A percentile compares a stretch with the other conserved stretches of the same genome.
phyloP scores from a whole-genome alignment of 1,284 basidiomycete genomes.

The Pseudozyma thailandica region DNA sequence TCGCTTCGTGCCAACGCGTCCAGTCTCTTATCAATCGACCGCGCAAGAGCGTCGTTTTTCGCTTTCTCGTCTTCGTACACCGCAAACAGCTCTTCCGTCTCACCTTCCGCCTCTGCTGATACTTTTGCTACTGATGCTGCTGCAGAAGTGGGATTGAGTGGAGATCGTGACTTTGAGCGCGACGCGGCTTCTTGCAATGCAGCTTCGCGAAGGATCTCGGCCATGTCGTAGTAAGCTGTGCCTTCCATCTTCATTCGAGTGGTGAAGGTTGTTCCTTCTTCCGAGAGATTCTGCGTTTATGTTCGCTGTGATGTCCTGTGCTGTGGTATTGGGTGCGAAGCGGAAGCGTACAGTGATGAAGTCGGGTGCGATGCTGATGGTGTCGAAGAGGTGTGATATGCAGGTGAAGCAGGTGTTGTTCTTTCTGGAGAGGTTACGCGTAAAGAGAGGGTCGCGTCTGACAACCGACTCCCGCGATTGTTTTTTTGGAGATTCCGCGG shows the following conservation, averaged over 20 bases:
- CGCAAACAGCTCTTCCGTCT: slow-evolving; percentile 29
- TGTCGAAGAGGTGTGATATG: neutral
- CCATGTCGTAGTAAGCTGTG: slow-evolving; percentile 24
- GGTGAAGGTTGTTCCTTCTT: no score
- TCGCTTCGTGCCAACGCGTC: slow-evolving; percentile 13
- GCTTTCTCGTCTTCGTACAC: slow-evolving; percentile 43
- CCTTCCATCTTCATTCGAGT: slow-evolving; percentile 19
- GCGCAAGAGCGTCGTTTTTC: slow-evolving; percentile 32
- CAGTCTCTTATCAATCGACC: slow-evolving; percentile 19
- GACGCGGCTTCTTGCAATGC: slow-evolving; percentile 36
- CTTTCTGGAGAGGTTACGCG: slow-evolving; percentile 16
- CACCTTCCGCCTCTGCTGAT: slow-evolving; percentile 11
- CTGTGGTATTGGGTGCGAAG: neutral
- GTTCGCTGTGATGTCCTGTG: no score
- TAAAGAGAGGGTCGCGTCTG: slow-evolving; percentile 12
- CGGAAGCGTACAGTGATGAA: neutral
- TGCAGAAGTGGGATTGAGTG: slow-evolving; percentile 10
- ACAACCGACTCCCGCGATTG: slow-evolving; percentile 24
- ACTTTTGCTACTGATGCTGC: neutral
- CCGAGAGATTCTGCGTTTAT: no score
- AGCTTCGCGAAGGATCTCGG: slow-evolving; percentile 33
- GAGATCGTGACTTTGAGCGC: slow-evolving; percentile 33
- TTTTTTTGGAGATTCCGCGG: neutral
- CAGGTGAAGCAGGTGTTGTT: slow-evolving; percentile 28
- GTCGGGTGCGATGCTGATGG: neutral